A percentile compares a stretch with the other conserved stretches of the same genome.
phyloP scores from a whole-genome alignment of 2,329 filamentous ascomycete genomes.

The Truncatella angustata region DNA sequence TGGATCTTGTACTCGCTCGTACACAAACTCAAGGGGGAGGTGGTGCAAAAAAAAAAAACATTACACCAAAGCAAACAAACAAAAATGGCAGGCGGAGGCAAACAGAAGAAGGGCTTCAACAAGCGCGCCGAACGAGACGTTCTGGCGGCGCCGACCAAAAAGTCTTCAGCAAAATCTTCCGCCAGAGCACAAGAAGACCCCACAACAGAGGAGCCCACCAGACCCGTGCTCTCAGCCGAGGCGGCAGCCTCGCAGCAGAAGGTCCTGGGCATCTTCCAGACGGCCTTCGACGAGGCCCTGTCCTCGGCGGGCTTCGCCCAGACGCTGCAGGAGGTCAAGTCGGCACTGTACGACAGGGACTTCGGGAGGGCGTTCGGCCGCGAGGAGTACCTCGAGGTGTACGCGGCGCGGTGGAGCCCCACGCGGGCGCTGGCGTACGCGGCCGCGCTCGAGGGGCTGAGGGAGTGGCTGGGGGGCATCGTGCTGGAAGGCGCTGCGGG shows the following conservation, averaged over 20 bases:
- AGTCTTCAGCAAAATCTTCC: not conserved
- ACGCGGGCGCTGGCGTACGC: conserved; percentile 80
- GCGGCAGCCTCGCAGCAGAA: conserved; percentile 53
- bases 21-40: no score
- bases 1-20: no score
- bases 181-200: not conserved
- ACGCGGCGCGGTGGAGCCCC: conserved; percentile 89
- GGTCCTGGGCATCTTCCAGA: conserved; percentile 70
- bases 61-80: not conserved
- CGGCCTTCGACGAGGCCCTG: conserved; percentile 57
- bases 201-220: not conserved
- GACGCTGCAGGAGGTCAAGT: conserved; percentile 78
- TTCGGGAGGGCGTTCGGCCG: conserved; percentile 77
- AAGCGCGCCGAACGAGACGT: conserved; percentile 1
- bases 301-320: conserved; percentile 44
- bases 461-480: conserved; percentile 30
- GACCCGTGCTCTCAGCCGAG: not conserved
- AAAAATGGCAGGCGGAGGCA: not conserved
- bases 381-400: conserved; percentile 71
- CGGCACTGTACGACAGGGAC: conserved; percentile 81
- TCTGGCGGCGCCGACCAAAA: not conserved
- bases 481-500: conserved; percentile 10
- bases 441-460: conserved; percentile 44
- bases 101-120: conserved; percentile 1
- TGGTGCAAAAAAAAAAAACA: not conserved